phyloP scores from a whole-genome alignment of 1,284 basidiomycete genomes.

The Singerocomus inundabilis region DNA sequence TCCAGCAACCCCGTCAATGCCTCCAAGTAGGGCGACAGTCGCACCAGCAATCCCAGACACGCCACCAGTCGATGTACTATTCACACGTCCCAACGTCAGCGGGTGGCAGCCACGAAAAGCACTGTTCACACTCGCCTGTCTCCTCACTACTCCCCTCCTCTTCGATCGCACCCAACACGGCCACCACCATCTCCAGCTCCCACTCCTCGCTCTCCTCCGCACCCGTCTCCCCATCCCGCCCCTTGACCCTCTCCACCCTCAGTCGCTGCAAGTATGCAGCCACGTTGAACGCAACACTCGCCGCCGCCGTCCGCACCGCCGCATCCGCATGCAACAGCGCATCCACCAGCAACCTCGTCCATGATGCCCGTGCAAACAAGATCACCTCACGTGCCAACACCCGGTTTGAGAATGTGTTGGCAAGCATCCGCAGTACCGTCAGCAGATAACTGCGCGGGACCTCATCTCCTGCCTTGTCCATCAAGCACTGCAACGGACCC shows the following conservation, averaged over 20 bases:
- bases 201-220: slow-evolving; percentile 68
- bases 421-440: slow-evolving; percentile 70
- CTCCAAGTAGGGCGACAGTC: slow-evolving; percentile 65
- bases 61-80: slow-evolving; percentile 79
- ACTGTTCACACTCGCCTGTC: slow-evolving; percentile 64
- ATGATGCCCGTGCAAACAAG: slow-evolving; percentile 32
- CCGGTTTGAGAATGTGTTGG: slow-evolving; percentile 66
- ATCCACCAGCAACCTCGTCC: slow-evolving; percentile 59
- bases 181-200: slow-evolving; percentile 81
- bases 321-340: slow-evolving; percentile 68
- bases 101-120: too few species aligned
- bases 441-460: slow-evolving; percentile 58
- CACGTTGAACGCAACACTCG: slow-evolving; percentile 78
- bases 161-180: slow-evolving; percentile 70
- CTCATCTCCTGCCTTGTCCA: slow-evolving; percentile 44
- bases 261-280: slow-evolving; percentile 62
- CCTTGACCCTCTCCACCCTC: slow-evolving; percentile 46
- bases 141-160: slow-evolving; percentile 75
- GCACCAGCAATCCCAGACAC: slow-evolving; percentile 69
- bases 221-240: slow-evolving; percentile 34
- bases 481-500: slow-evolving; percentile 43
- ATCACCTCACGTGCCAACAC: slow-evolving; percentile 56
- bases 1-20: slow-evolving; percentile 61
- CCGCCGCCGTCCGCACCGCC: slow-evolving; percentile 72
- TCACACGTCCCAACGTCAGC: background rate